Evolutionary conservation across 306 rosid genomes (phyloP).

Genomic region (Sechiopsis laciniata): DNA sequence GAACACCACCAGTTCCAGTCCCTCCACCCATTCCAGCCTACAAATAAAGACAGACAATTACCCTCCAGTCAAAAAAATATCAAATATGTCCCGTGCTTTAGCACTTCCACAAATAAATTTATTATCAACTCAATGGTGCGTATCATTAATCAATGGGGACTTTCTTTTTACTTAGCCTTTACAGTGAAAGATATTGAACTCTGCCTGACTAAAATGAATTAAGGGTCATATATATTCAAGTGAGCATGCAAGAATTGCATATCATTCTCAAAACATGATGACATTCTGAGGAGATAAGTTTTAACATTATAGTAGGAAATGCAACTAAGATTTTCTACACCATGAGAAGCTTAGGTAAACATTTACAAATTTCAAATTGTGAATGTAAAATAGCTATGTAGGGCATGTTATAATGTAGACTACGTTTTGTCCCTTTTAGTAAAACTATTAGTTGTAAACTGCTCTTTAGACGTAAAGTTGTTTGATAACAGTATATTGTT

Average conservation of each 20-base stretch:
- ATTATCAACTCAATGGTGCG: neutral
- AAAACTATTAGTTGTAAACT: too few species aligned
- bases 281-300: neutral
- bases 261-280: neutral
- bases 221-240: neutral
- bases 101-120: neutral
- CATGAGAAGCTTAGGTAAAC: neutral
- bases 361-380: neutral
- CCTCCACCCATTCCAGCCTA: conserved; percentile 99
- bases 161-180: neutral
- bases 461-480: too few species aligned
- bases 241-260: neutral
- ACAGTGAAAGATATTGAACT: neutral
- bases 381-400: neutral
- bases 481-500: too few species aligned
- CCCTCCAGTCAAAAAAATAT: conserved; percentile 25
- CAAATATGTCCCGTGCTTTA: conserved; percentile 12
- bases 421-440: too few species aligned
- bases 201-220: neutral
- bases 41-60: conserved; percentile 24
- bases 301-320: neutral
- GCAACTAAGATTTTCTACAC: neutral
- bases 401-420: neutral
- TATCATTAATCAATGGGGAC: neutral
- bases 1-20: conserved; percentile 99